Conservation (phyloP, 2,329 filamentous ascomycete genomes). For the Penicillium sp. region DNA sequence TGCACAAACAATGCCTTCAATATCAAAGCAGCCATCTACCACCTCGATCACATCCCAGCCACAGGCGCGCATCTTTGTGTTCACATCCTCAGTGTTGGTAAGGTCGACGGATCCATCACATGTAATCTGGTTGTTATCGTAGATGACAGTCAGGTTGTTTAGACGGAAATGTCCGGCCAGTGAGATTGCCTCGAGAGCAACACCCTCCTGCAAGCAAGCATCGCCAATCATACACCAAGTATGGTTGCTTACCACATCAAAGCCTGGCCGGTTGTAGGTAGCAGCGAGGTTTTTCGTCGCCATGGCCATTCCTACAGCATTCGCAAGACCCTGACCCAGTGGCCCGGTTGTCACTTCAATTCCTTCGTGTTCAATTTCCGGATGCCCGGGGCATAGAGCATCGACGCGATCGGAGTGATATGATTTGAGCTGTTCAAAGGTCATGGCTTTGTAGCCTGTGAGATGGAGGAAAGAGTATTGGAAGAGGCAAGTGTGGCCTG, state of each 20-base stretch:
- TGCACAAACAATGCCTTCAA: constrained; percentile 49
- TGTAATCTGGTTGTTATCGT: constrained; percentile 60
- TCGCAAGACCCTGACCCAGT: constrained; percentile 59
- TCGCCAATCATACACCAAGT: constrained; percentile 60
- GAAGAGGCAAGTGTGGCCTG: constrained; percentile 37
- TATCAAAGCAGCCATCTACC: constrained; percentile 53
- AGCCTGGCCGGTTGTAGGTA: constrained; percentile 52
- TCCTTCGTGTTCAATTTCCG: constrained; percentile 58
- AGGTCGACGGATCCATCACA: constrained; percentile 57
- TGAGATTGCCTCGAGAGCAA: constrained; percentile 54
- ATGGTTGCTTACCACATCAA: constrained; percentile 50
- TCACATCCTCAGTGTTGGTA: constrained; percentile 55
- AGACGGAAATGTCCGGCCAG: constrained; percentile 55
- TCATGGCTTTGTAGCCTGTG: constrained; percentile 33
- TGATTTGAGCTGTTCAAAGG: constrained; percentile 35
- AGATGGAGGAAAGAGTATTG: constrained; percentile 35
- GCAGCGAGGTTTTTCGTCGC: constrained; percentile 57
- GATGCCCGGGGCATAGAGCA: constrained; percentile 39
- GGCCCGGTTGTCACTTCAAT: constrained; percentile 61
- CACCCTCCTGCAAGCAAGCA: constrained; percentile 57
- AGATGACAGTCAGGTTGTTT: constrained; percentile 56
- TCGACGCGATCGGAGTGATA: constrained; percentile 32
- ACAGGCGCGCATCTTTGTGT: constrained; percentile 56
- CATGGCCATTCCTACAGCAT: constrained; percentile 59
- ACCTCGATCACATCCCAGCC: constrained; percentile 58